Percentiles rank a stretch among this genome's conserved stretches.
Evolutionary conservation across 2,329 filamentous ascomycete species (phyloP).

Genomic region (Metarhizium album): DNA sequence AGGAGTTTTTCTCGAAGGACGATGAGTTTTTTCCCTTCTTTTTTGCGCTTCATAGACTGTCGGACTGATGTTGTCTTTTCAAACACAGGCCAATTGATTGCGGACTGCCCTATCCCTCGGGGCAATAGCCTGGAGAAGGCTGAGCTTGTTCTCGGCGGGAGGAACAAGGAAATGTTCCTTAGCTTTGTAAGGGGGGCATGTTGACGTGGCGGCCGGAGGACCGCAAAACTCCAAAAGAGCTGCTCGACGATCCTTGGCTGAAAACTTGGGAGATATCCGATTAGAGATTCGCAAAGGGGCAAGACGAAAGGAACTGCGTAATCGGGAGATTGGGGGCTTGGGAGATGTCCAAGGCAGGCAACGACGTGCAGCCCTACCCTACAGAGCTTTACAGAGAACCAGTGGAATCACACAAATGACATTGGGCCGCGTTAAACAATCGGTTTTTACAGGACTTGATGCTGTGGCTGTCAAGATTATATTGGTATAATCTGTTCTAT

Average conservation of each 20-base stretch:
- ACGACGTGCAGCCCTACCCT: no score
- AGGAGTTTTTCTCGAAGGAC: background rate
- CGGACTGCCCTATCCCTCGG: background rate
- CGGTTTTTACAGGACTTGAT: no score
- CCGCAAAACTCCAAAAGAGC: background rate
- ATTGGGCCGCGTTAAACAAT: no score
- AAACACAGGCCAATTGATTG: background rate
- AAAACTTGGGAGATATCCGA: background rate
- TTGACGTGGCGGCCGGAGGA: background rate
- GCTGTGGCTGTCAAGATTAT: no score
- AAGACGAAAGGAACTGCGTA: background rate
- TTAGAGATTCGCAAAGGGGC: background rate
- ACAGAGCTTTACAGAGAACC: no score
- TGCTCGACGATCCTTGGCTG: background rate
- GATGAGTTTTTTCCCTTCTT: background rate
- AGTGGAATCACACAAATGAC: no score
- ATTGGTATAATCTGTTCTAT: no score
- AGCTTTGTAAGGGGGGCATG: background rate
- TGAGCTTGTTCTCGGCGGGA: background rate
- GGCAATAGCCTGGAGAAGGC: background rate
- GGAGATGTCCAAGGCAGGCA: no score
- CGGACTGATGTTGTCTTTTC: background rate
- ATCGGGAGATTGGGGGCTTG: background rate
- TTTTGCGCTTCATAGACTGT: background rate
- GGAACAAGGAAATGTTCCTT: background rate